Base-by-base conservation (phyloP, 2,329 filamentous ascomycete species). In the Colletotrichum spaethianum region DNA sequence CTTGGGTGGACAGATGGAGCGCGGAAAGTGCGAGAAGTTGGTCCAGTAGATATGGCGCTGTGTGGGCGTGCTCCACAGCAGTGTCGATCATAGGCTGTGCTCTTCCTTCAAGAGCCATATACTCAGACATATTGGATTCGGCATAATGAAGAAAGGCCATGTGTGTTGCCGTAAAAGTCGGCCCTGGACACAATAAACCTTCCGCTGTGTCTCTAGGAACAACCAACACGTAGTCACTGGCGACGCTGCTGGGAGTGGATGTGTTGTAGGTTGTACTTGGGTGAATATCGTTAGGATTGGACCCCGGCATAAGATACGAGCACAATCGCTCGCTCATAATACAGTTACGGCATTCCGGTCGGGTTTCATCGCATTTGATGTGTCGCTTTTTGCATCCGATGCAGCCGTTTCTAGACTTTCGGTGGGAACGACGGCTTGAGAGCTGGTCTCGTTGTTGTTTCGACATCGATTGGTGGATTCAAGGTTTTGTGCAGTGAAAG, bases 321-420 rank as follows among this genome's bases (percentile, higher is more conserved):
- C 69, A 76, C 31, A 74, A 77, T 28, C 46, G 70, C 33, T 60
- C 52, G 26, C 53, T n/a, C 42, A 70, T 82, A 64, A 76, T 70
- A 75, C 83, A 85, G 63, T 84, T 85, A 18, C 77, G 77, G 67
- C 84, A 85, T 67, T 77, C 78, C 14, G 85, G 86, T 14, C 80
- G 81, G 28, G 74, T 77, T 75, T 86, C 81, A 75, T 88, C 86
- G 73, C 86, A 87, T 79, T 86, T 83, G 68, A 85, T 81, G 53
- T 82, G 80, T 66, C 83, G 79, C 76, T 80, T 81, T 68, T 83
- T 80, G 75, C 84, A 86, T 42, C 84, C 76, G 65, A 78, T 77
- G 74, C 83, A 86, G 72, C 76, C 67, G 1, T 59, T 60, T 46
- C 62, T 70, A 5, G 67, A 70, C n/a, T 70, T 70, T 26, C 55